These are phyloP conservation scores for Beauveria bassiana DNA, from an alignment of 2,329 filamentous ascomycete genomes.

Conservation along the genomic window DNA sequence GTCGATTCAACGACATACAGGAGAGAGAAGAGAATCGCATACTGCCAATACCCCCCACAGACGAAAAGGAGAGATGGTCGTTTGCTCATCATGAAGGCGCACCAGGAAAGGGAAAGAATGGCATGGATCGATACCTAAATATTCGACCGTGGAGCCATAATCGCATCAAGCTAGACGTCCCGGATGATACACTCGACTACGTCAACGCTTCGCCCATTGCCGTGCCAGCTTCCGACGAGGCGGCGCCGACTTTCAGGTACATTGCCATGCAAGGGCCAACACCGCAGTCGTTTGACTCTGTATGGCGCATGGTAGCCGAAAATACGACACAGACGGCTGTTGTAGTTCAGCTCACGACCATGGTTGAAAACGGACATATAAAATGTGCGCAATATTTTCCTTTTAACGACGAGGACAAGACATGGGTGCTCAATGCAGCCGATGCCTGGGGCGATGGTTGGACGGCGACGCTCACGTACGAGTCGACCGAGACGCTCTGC, in stretches of 20 bases:
- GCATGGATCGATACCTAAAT: constrained; percentile 77
- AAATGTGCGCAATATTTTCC: constrained; percentile 93
- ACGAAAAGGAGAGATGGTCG: constrained; percentile 25
- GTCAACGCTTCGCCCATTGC: constrained; percentile 73
- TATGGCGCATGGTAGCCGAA: constrained; percentile 94
- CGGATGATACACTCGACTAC: constrained; percentile 65
- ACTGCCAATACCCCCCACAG: constrained; percentile 30
- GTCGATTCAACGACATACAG: constrained; percentile 44
- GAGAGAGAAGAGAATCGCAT: constrained; percentile 40
- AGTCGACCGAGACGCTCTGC: constrained; percentile 48
- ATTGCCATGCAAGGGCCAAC: constrained; percentile 95
- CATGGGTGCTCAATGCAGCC: constrained; percentile 51
- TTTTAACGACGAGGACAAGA: constrained; percentile 40
- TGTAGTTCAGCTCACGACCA: constrained; percentile 91
- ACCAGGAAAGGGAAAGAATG: constrained; percentile 20
- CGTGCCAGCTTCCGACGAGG: constrained; percentile 36
- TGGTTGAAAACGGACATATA: constrained; percentile 65
- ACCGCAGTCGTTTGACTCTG: constrained; percentile 63
- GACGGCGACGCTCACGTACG: constrained; percentile 60
- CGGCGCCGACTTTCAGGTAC: constrained; percentile 48
- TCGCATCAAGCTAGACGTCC: constrained; percentile 71
- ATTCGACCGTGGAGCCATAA: constrained; percentile 87
- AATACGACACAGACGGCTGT: constrained; percentile 66
- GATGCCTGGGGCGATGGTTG: constrained; percentile 61
- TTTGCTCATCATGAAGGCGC: constrained; percentile 27